A percentile compares a stretch with the other conserved stretches of the same genome.
Conservation (phyloP, 2,329 filamentous ascomycete species). For the Penicillium sp. region DNA sequence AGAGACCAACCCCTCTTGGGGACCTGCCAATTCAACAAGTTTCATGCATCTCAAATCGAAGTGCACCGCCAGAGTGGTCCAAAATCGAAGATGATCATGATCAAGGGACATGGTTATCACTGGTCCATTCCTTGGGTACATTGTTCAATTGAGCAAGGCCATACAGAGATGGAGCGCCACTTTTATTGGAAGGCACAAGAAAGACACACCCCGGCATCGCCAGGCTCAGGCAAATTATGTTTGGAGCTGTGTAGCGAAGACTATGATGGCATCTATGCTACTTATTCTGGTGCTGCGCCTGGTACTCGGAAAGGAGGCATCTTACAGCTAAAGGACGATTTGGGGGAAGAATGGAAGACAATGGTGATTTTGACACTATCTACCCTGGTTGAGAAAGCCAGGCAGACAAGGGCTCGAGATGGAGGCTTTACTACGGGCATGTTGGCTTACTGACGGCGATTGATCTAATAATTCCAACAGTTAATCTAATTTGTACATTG, state of each 20-base stretch:
- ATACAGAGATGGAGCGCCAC: background rate
- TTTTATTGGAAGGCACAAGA: background rate
- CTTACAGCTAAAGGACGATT: no score
- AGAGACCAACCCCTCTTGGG: background rate
- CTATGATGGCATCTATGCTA: no score
- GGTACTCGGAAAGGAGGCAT: no score
- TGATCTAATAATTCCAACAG: background rate
- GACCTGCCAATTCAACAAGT: slow-evolving; percentile 3
- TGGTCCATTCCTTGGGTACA: slow-evolving; percentile 1
- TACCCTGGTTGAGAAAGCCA: background rate
- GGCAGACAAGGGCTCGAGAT: slow-evolving; percentile 1
- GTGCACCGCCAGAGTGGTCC: background rate
- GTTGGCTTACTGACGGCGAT: background rate
- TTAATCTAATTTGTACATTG: background rate
- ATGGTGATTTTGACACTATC: no score
- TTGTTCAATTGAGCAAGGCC: background rate
- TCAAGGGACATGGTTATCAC: background rate
- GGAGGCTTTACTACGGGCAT: background rate
- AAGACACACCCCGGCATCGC: no score
- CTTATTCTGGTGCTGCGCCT: no score
- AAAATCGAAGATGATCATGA: background rate
- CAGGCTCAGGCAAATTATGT: no score
- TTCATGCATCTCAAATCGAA: background rate
- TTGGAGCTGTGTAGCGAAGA: no score
- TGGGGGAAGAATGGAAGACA: no score